Base-by-base conservation (phyloP, 345 rosid genomes). In the Schrenkiella parvula region DNA sequence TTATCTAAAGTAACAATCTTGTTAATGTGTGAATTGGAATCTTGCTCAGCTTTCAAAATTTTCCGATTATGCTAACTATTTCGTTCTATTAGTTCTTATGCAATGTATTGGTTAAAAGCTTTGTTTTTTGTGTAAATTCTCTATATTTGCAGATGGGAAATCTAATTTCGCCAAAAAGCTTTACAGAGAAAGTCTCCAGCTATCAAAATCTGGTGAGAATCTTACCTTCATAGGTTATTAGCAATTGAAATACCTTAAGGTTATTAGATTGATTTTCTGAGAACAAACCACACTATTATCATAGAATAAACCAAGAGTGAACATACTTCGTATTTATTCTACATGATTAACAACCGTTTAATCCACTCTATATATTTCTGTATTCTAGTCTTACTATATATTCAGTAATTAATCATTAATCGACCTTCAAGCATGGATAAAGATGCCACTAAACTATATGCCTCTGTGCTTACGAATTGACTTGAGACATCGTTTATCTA, bases 81-180 rank as follows among this genome's bases (percentile, higher is more conserved):
- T n/a, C n/a, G n/a, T n/a, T n/a, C n/a, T n/a, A n/a, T n/a, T n/a
- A n/a, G n/a, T n/a, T n/a, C n/a, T n/a, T n/a, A n/a, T n/a, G n/a
- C n/a, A 2, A 26, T 26, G 29, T 26, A 26, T 26, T 26, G 4
- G 4, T 26, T 3, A 26, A 26, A 26, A 26, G 4, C 4, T 26
- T 26, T 26, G 3, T 26, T 3, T 4, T 29, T 5, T 0, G 10
- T 47, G n/a, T 21, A 4, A 19, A 25, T 35, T 39, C 17, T 53
- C 55, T 44, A 43, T 26, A 19, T 44, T 60, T 60, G 15, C 50
- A 60, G 60, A 81, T 81, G 82, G 76, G 82, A 85, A 84, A 5
- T 35, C 55, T 13, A 71, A 67, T 75, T 21, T 87, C 58, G 84
- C 89, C 18, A 68, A 83, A 61, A 85, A 84, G 81, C 80, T 87